A percentile compares a stretch with the other conserved stretches of the same genome.
Conservation (phyloP, 768 basidiomycete species). For the Tulasnella sp. region DNA sequence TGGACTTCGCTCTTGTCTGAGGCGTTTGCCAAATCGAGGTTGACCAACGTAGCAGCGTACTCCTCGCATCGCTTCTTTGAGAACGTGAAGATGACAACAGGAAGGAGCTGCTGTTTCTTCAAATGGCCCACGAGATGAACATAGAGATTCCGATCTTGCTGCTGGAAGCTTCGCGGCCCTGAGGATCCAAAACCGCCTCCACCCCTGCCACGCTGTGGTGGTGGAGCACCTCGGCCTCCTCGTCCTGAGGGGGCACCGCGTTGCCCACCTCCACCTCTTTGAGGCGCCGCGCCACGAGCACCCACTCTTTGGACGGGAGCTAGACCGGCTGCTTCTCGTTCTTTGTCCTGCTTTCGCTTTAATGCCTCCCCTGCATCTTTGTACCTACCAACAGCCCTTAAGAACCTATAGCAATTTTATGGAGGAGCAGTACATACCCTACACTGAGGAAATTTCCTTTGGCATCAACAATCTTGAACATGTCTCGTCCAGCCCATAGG, state of each 20-base stretch:
- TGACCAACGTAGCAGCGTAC: slow-evolving; percentile 86
- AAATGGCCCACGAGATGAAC: slow-evolving; percentile 88
- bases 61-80: slow-evolving; percentile 98
- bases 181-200: slow-evolving; percentile 45
- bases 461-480: slow-evolving; percentile 90
- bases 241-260: slow-evolving; percentile 56
- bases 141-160: slow-evolving; percentile 87
- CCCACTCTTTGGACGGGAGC: slow-evolving; percentile 83
- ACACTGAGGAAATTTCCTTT: slow-evolving; percentile 69
- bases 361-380: slow-evolving; percentile 88
- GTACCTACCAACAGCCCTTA: slow-evolving; percentile 56
- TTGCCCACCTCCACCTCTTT: slow-evolving; percentile 52
- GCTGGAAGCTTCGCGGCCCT: slow-evolving; percentile 58
- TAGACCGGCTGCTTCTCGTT: slow-evolving; percentile 92
- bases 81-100: slow-evolving; percentile 95
- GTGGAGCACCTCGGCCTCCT: slow-evolving; percentile 50
- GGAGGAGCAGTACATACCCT: slow-evolving; percentile 58
- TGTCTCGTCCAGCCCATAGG: slow-evolving; percentile 90
- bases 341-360: slow-evolving; percentile 95
- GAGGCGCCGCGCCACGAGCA: slow-evolving; percentile 67
- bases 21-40: slow-evolving; percentile 83
- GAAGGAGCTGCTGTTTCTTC: slow-evolving; percentile 82
- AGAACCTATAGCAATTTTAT: slow-evolving; percentile 13
- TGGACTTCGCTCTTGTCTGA: slow-evolving; percentile 98
- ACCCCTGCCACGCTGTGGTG: slow-evolving; percentile 52